These are phyloP conservation scores for Globisporangium carolinianum DNA, from an alignment of 352 stramenopile genomes.

Conservation along the genomic window DNA sequence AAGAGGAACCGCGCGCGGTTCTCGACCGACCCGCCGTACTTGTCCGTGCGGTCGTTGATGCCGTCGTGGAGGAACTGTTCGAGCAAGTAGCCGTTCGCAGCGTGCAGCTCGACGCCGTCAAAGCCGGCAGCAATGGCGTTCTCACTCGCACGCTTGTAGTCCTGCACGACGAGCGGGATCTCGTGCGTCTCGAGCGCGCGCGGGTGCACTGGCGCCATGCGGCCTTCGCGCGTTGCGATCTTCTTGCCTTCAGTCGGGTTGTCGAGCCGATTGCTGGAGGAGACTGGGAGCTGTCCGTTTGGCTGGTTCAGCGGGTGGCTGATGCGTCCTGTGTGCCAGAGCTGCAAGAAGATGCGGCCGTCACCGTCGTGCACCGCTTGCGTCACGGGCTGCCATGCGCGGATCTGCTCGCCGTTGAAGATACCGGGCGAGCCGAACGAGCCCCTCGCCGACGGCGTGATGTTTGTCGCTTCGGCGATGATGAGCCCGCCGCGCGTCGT, in stretches of 20 bases:
- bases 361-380: conserved; percentile 54
- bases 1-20: conserved; percentile 80
- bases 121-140: conserved; percentile 49
- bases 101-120: conserved; percentile 88
- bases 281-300: conserved; percentile 27
- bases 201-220: conserved; percentile 26
- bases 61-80: conserved; percentile 86
- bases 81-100: conserved; percentile 89
- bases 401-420: conserved; percentile 26
- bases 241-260: conserved; percentile 6
- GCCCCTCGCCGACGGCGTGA: conserved; percentile 13
- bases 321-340: conserved; percentile 67
- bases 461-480: conserved; percentile 31
- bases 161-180: conserved; percentile 50
- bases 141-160: conserved; percentile 26
- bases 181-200: conserved; percentile 52
- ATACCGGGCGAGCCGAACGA: conserved; percentile 30
- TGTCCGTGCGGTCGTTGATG: conserved; percentile 81
- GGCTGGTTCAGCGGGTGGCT: conserved; percentile 38
- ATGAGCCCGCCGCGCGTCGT: conserved; percentile 25
- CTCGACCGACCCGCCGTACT: conserved; percentile 82
- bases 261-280: conserved; percentile 14
- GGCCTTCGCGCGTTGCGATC: conserved; percentile 15
- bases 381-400: conserved; percentile 32
- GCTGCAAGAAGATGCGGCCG: conserved; percentile 52